These are phyloP conservation scores for Starmerella asiatica DNA, from an alignment of 805 yeast species.

Conservation along the genomic window DNA sequence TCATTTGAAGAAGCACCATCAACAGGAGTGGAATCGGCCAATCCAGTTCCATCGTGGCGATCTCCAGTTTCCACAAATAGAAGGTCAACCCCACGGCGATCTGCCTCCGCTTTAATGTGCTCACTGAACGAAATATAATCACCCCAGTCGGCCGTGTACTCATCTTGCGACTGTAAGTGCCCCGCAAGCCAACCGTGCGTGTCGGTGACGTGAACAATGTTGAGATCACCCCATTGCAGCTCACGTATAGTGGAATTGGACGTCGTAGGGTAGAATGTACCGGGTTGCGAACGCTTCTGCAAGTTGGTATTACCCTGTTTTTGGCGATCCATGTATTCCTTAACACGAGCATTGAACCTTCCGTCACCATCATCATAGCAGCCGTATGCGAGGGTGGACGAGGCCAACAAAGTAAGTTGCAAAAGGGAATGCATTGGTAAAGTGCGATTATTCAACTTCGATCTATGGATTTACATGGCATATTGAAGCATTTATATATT, in stretches of 20 bases:
- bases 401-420: no score
- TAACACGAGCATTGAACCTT: slow-evolving; percentile 8
- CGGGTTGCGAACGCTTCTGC: slow-evolving; percentile 5
- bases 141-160: slow-evolving; percentile 83
- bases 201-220: slow-evolving; percentile 85
- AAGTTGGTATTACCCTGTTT: neutral
- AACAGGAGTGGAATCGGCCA: slow-evolving; percentile 63
- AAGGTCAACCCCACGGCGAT: no score
- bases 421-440: no score
- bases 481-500: no score
- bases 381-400: no score
- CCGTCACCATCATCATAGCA: slow-evolving; percentile 15
- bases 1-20: slow-evolving; percentile 55
- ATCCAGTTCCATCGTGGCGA: no score
- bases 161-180: slow-evolving; percentile 20
- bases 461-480: no score
- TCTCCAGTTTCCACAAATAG: no score
- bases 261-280: slow-evolving; percentile 5
- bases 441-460: no score
- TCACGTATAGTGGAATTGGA: neutral
- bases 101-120: no score
- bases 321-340: slow-evolving; percentile 2
- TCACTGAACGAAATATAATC: no score
- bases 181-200: no score
- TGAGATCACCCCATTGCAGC: slow-evolving; percentile 35